These are phyloP conservation scores for Wickerhamiella domercqiae DNA, from an alignment of 805 yeast species.

Conservation along the genomic window DNA sequence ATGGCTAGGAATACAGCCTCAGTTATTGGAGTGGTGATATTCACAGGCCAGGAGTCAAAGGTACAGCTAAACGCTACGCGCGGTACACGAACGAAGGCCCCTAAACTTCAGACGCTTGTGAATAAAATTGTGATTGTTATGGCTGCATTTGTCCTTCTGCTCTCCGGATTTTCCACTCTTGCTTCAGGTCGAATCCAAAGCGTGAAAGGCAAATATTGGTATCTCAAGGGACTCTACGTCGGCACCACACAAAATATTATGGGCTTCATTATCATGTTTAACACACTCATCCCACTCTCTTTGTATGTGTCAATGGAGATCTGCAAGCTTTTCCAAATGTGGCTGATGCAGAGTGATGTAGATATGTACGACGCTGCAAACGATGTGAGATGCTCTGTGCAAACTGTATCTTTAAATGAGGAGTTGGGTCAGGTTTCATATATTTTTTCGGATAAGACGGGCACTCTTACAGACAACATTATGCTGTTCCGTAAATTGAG, in stretches of 20 bases:
- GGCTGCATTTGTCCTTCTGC: conserved; percentile 62
- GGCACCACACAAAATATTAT: conserved; percentile 80
- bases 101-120: conserved; percentile 71
- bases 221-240: conserved; percentile 52
- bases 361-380: conserved; percentile 83
- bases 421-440: conserved; percentile 95
- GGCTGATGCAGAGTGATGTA: conserved; percentile 72
- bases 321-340: conserved; percentile 74
- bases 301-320: conserved; percentile 94
- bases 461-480: conserved; percentile 85
- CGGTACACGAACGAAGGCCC: conserved; percentile 84
- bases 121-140: conserved; percentile 73
- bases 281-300: conserved; percentile 87
- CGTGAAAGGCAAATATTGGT: conserved; percentile 40
- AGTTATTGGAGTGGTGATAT: conserved; percentile 66
- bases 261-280: conserved; percentile 95
- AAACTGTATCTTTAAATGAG: conserved; percentile 89
- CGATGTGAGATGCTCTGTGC: conserved; percentile 85
- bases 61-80: conserved; percentile 88
- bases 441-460: conserved; percentile 91
- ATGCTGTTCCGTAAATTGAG: conserved; percentile 87
- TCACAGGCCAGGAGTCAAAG: conserved; percentile 92
- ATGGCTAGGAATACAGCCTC: conserved; percentile 69
- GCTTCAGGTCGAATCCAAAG: conserved; percentile 38
- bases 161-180: conserved; percentile 70